These are phyloP conservation scores for Gigaspora rosea DNA, from an alignment of 192 early-diverging fungal genomes.

Conservation along the genomic window DNA sequence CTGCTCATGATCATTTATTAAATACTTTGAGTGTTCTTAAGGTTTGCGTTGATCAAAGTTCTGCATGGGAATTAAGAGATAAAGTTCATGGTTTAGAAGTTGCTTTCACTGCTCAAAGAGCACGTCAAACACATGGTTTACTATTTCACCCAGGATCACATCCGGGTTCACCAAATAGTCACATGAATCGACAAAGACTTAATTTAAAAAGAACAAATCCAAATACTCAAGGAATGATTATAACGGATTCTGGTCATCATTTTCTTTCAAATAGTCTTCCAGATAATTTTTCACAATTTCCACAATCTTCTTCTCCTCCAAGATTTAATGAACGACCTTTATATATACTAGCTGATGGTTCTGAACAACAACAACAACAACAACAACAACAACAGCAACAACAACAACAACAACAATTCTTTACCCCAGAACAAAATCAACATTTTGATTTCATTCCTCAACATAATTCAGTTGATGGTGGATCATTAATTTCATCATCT, in stretches of 20 bases:
- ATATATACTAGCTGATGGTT: not conserved
- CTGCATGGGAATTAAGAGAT: slow-evolving; percentile 12
- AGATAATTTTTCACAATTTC: not conserved
- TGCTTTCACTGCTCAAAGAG: slow-evolving; percentile 11
- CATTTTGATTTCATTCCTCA: not conserved
- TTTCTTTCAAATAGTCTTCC: slow-evolving; percentile 1
- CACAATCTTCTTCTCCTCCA: not conserved
- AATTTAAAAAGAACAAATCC: not conserved
- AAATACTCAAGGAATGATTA: not conserved
- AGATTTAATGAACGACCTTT: slow-evolving; percentile 13
- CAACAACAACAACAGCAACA: not conserved
- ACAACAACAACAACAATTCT: not conserved
- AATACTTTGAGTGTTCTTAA: slow-evolving; percentile 16
- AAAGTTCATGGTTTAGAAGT: slow-evolving; percentile 9
- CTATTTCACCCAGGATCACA: slow-evolving; percentile 7
- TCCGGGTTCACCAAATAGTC: not conserved
- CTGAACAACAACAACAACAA: not conserved
- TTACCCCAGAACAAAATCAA: not conserved
- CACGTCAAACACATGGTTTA: slow-evolving; percentile 6
- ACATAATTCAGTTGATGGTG: not conserved
- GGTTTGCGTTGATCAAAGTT: slow-evolving; percentile 29
- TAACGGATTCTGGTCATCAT: not conserved
- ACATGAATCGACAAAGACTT: not conserved
- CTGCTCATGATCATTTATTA: slow-evolving; percentile 26
- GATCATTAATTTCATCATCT: not conserved